Evolutionary conservation across 106 monocot genomes (phyloP), one percentile per base, ranked within the genome.

Genomic region (Vanilla planifolia): DNA sequence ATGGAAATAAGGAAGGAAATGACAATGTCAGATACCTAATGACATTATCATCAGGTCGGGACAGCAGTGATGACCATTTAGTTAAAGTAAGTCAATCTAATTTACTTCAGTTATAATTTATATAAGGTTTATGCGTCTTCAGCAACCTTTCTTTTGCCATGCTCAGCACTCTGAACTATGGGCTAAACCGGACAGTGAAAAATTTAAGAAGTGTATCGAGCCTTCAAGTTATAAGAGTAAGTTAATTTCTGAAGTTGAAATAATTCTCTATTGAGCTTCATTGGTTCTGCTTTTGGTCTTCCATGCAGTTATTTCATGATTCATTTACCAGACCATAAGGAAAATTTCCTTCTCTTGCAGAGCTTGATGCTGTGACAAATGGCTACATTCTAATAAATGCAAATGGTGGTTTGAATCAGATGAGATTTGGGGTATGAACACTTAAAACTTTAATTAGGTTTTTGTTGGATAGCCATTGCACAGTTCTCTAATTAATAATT

Each of bases 331-430:
- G 34, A 4, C 17, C 19, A 13, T 33, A 45, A 45, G 0, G n/a
- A 46, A 24, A 57, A 44, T 46, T 44, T 34, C 19, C 28, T 21
- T 69, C 6, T 6, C 24, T 17, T 69, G 66, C 72, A 98, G 96
- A 75, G 61, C 22, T 80, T 64, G 79, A 84, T 79, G 43, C 72
- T 22, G 85, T 73, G 55, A 91, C 79, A 37, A 98, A 98, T 73
- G 96, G 96, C 15, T 98, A 79, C 60, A 69, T 98, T 66, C 64
- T 98, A 40, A 75, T 98, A 34, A 98, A 98, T 75, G 96, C 96
- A 52, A 98, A 98, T 80, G 96, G 96, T 73, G 96, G 96, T 51
- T 64, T 98, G 60, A 98, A 98, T 80, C 96, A 98, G 79, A 98
- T 98, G 96, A 76, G 96, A 81, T 98, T 98, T 68, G 96, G 96